Evolutionary conservation across 2,329 filamentous ascomycete species (phyloP), one percentile per base, ranked within the genome.

Genomic region (Cercospora brassicicola): DNA sequence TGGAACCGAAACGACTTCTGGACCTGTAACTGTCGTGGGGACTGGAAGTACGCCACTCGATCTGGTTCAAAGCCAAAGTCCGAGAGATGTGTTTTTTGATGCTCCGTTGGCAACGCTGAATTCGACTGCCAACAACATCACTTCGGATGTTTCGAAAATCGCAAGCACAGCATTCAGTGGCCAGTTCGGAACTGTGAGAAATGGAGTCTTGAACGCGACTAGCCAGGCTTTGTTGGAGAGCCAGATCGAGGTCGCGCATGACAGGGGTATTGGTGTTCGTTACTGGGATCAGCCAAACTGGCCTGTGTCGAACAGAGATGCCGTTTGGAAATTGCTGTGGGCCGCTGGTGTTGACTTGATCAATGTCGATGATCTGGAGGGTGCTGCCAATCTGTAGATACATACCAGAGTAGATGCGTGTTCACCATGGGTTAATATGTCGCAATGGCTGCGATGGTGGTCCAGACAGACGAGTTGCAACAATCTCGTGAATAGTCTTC

Each of bases 231-330:
- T 79, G 28, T 76, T 90, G 71, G 78, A 83, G 28, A 74, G 71
- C 9, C 88, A 90, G 77, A 81, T 90, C 18, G 75, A 74, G 0
- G 74, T 75, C 0, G 89, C 88, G 4, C 84, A 86, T 71, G 79
- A 77, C 13, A 86, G 83, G 73, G 88, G 88, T 0, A 88, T 91
- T 67, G 80, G 79, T 65, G 84, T 84, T 1, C 78, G 89, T 65
- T 90, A 90, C 73, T 90, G 88, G 88, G 86, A 88, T 63, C 84
- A 85, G 69, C 89, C 89, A 0, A 80, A 79, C 1, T 90, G 84
- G 81, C 88, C 87, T 0, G 78, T 90, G 30, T 82, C 84, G n/a
- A 85, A 83, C 23, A 79, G 88, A 26, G 87, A 89, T 75, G 79
- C 81, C 9, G 78, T 89, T 4, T 90, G 89, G 88, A 79, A 83